These are phyloP conservation scores for Monosporascus ibericus DNA, from an alignment of 2,329 filamentous ascomycete species.

Conservation along the genomic window DNA sequence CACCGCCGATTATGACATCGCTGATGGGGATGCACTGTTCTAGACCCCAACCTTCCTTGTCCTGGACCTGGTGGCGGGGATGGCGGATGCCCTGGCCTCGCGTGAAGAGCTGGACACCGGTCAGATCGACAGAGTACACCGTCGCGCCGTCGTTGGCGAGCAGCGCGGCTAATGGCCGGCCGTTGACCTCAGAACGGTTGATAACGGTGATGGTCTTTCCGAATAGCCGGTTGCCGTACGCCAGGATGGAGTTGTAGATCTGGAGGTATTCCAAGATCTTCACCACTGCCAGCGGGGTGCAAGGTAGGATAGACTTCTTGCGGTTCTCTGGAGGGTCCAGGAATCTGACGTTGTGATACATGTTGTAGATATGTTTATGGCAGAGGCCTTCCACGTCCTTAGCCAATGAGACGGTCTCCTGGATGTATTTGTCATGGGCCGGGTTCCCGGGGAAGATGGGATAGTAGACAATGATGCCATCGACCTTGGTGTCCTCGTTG, in stretches of 20 bases:
- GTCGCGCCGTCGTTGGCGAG: slow-evolving; percentile 93
- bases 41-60: slow-evolving; percentile 73
- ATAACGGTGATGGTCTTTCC: slow-evolving; percentile 94
- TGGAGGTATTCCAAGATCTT: slow-evolving; percentile 95
- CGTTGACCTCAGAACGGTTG: slow-evolving; percentile 94
- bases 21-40: slow-evolving; percentile 79
- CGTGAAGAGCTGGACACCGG: slow-evolving; percentile 86
- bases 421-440: slow-evolving; percentile 87
- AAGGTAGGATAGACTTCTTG: slow-evolving; percentile 89
- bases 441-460: slow-evolving; percentile 82
- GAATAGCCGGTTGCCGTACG: slow-evolving; percentile 86
- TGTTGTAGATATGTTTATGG: slow-evolving; percentile 95
- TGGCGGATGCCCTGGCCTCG: slow-evolving; percentile 83
- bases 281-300: slow-evolving; percentile 90
- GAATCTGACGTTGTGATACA: slow-evolving; percentile 98
- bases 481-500: slow-evolving; percentile 70
- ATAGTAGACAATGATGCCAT: slow-evolving; percentile 97
- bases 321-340: slow-evolving; percentile 70
- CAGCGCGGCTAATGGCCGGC: slow-evolving; percentile 82
- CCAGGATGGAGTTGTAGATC: slow-evolving; percentile 92
- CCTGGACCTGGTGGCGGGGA: slow-evolving; percentile 76
- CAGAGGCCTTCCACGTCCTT: slow-evolving; percentile 96
- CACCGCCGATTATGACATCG: slow-evolving; percentile 91
- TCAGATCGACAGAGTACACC: slow-evolving; percentile 92
- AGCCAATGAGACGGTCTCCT: slow-evolving; percentile 81